Evolutionary conservation across 192 early-diverging fungal genomes (phyloP).

Genomic region (Mortierella alpina): DNA sequence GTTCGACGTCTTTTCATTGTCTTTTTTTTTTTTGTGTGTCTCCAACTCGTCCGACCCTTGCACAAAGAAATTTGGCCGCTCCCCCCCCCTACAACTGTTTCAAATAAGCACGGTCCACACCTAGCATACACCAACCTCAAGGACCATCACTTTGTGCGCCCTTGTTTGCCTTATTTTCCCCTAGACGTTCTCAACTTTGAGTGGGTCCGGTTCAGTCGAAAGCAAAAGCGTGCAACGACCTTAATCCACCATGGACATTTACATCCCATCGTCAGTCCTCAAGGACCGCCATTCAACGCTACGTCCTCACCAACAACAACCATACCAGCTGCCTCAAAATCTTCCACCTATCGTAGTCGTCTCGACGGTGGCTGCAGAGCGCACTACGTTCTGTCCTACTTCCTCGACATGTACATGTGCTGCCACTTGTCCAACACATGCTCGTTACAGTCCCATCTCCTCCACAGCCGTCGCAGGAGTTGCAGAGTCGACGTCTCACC

Average conservation of each 20-base stretch:
- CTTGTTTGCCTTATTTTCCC: not conserved
- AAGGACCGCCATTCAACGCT: not conserved
- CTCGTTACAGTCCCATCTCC: not conserved
- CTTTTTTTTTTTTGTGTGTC: not conserved
- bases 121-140: not conserved
- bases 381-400: too few relatives aligned
- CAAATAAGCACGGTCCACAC: too few relatives aligned
- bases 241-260: conserved; percentile 25
- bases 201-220: too few relatives aligned
- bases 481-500: not conserved
- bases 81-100: too few relatives aligned
- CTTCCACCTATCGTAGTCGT: not conserved
- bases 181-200: not conserved
- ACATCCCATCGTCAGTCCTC: conserved; percentile 28
- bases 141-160: not conserved
- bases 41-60: not conserved
- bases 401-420: not conserved
- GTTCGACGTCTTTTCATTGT: conserved; percentile 2
- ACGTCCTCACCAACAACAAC: conserved; percentile 1
- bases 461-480: not conserved
- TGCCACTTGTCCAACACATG: not conserved
- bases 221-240: not conserved
- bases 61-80: too few relatives aligned
- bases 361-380: too few relatives aligned
- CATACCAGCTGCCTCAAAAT: conserved; percentile 7